Evolutionary conservation across 306 rosid species (phyloP).

Genomic region (Dalbergia cultrata): DNA sequence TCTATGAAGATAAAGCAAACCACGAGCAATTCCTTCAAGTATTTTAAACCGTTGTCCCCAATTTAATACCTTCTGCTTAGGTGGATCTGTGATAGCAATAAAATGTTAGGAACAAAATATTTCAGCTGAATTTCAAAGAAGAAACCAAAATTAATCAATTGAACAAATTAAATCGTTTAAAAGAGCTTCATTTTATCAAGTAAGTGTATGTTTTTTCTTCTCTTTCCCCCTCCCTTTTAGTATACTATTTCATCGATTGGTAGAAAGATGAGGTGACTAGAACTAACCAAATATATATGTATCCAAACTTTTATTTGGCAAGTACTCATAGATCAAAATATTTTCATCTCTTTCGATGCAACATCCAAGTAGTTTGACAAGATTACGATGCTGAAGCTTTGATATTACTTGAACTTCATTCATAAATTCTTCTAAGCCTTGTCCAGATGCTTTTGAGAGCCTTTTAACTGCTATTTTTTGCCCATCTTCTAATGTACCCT

Average conservation of each 20-base stretch:
- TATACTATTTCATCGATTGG: too few relatives aligned
- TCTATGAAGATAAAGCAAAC: constrained; percentile 43
- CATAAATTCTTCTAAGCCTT: constrained; percentile 53
- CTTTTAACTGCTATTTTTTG: constrained; percentile 50
- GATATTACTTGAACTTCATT: constrained; percentile 56
- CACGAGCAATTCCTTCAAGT: constrained; percentile 44
- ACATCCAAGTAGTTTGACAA: constrained; percentile 43
- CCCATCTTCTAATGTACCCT: constrained; percentile 35
- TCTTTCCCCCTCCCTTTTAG: background rate
- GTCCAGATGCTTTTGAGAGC: constrained; percentile 41
- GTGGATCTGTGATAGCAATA: constrained; percentile 7
- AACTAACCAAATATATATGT: constrained; percentile 46
- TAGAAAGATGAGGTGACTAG: background rate
- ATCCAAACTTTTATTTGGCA: constrained; percentile 55
- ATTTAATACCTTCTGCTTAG: constrained; percentile 1
- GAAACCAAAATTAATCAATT: too few relatives aligned
- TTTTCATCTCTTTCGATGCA: constrained; percentile 51
- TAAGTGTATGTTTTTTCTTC: too few relatives aligned
- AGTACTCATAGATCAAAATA: constrained; percentile 50
- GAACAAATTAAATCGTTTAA: too few relatives aligned
- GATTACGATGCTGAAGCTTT: constrained; percentile 55
- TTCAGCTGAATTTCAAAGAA: background rate
- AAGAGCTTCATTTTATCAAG: background rate
- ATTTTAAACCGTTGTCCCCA: constrained; percentile 41
- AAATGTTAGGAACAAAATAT: background rate